Base-by-base conservation (phyloP, 164 flowering plant species). In the Piper longum region DNA sequence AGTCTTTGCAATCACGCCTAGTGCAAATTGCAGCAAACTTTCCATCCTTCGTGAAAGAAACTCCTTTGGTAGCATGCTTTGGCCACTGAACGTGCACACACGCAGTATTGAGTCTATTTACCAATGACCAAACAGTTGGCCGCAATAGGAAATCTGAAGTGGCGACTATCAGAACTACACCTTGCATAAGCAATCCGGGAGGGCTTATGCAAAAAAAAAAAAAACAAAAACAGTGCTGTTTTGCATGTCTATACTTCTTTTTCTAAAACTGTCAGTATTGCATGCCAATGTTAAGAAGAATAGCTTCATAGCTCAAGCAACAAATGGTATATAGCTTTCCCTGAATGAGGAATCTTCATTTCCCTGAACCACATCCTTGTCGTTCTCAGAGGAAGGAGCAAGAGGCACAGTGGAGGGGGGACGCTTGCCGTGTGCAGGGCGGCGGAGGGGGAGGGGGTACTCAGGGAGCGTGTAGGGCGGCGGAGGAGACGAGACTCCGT, bases 101-200 rank as follows among this genome's bases (percentile, higher is more conserved):
- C 5, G 99, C 99, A 19, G 97, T 93, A 73, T 91, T 90, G 62
- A n/a, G n/a, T n/a, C n/a, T n/a, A n/a, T n/a, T n/a, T n/a, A 93
- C 64, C 59, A 93, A 62, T 41, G 99, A 93, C 99, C 97, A 93
- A 64, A 93, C 99, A 43, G 91, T 90, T 70, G 90, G 72, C 18
- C 97, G 74, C 72, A 90, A 67, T 67, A 90, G 97, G 62, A 93
- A 93, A 44, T 93, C 97, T 3, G 96, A 88, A 42, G 91, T 90
- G 99, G 44, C 99, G 96, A 70, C 97, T 90, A 67, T 93, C 99
- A 45, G 97, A 97, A 69, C 99, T 90, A 97, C 99, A 93, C 70
- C 97, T 85, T 41, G 99, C 99, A 74, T 88, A 84, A 40, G 95
- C 78, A 70, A 90, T 85, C 41, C 99, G 95, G 56, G 99, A 95